A percentile compares a stretch with the other conserved stretches of the same genome.
phyloP scores from a whole-genome alignment of 768 basidiomycete genomes.

The Melanogaster broomeanus region DNA sequence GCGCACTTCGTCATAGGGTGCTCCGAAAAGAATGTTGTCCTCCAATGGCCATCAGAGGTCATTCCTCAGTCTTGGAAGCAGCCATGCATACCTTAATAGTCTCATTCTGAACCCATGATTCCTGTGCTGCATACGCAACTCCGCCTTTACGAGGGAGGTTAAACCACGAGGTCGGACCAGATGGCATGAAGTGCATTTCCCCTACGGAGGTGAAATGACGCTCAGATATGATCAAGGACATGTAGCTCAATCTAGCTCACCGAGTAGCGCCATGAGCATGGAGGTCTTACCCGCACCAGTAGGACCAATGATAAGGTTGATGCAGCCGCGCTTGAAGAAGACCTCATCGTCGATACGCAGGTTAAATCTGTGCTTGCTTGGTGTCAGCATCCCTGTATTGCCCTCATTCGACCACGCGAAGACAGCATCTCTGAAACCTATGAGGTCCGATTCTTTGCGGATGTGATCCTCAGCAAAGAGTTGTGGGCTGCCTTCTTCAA shows the following conservation, averaged over 20 bases:
- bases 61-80: neutral
- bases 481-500: neutral
- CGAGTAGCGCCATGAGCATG: no score
- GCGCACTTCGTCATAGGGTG: slow-evolving; percentile 41
- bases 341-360: slow-evolving; percentile 56
- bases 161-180: slow-evolving; percentile 58
- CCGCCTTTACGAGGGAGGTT: slow-evolving; percentile 68
- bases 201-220: neutral
- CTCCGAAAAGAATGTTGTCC: slow-evolving; percentile 48
- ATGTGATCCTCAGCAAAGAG: slow-evolving; percentile 5
- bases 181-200: slow-evolving; percentile 66
- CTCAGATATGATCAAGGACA: neutral
- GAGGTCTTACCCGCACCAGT: slow-evolving; percentile 64
- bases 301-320: slow-evolving; percentile 62
- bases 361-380: slow-evolving; percentile 42
- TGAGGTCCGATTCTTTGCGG: slow-evolving; percentile 26
- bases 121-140: slow-evolving; percentile 79
- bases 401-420: slow-evolving; percentile 51
- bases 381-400: slow-evolving; percentile 7
- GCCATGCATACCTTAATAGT: no score
- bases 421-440: slow-evolving; percentile 54
- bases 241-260: slow-evolving; percentile 14
- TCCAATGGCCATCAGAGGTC: slow-evolving; percentile 29
- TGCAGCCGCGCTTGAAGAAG: slow-evolving; percentile 49
- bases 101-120: no score